A percentile compares a stretch with the other conserved stretches of the same genome.
These are phyloP conservation scores for Luffa acutangula DNA, from an alignment of 306 rosid genomes.

Conservation along the genomic window DNA sequence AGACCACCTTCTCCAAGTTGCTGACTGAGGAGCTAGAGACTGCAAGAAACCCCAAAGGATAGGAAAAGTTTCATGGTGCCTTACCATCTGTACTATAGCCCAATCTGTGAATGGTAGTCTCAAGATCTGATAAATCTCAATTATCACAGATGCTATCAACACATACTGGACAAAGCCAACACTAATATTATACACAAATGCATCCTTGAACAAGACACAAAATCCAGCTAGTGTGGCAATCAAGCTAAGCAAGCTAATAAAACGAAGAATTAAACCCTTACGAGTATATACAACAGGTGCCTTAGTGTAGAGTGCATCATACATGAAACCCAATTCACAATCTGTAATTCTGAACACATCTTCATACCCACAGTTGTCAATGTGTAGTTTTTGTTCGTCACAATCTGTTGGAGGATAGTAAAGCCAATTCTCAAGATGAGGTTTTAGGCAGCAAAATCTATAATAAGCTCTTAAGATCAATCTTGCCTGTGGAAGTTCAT, in stretches of 20 bases:
- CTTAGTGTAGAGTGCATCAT: constrained; percentile 60
- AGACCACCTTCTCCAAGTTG: constrained; percentile 53
- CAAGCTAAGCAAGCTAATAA: constrained; percentile 26
- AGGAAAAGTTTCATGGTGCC: constrained; percentile 23
- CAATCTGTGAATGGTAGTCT: constrained; percentile 47
- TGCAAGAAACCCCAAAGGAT: constrained; percentile 21
- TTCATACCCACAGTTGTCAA: constrained; percentile 16
- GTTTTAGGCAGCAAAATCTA: constrained; percentile 42
- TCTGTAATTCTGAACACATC: constrained; percentile 44
- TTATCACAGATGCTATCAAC: constrained; percentile 32
- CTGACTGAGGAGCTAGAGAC: constrained; percentile 26
- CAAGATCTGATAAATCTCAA: constrained; percentile 49
- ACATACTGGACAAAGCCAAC: constrained; percentile 26
- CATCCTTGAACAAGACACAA: constrained; percentile 13
- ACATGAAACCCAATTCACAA: constrained; percentile 55
- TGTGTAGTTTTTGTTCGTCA: constrained; percentile 18
- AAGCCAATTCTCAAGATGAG: constrained; percentile 48
- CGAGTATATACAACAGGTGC: constrained; percentile 38
- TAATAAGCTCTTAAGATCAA: constrained; percentile 51
- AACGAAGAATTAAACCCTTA: constrained; percentile 39
- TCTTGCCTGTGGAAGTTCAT: constrained; percentile 28
- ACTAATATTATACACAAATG: constrained; percentile 12
- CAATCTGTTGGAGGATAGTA: constrained; percentile 42
- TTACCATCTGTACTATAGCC: constrained; percentile 43
- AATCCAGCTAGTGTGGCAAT: constrained; percentile 28